A percentile compares a stretch with the other conserved stretches of the same genome.
phyloP scores from a whole-genome alignment of 768 basidiomycete genomes.

The Hemileccinum impolitum region DNA sequence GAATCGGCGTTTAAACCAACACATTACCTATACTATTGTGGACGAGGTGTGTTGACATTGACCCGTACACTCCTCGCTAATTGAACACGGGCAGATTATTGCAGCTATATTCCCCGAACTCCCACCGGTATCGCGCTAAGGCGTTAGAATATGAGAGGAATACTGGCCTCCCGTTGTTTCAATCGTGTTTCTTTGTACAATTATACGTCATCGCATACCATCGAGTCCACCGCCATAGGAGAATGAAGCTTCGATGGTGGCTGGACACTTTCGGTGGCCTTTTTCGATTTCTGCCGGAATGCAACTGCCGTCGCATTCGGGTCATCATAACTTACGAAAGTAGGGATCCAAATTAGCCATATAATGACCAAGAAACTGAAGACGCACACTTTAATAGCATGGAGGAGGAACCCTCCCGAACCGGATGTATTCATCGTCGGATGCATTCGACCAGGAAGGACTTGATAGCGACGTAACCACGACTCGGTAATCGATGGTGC shows the following conservation, averaged over 20 bases:
- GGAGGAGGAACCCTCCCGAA: conserved; percentile 83
- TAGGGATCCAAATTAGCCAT: not conserved
- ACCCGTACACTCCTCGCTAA: conserved; percentile 4
- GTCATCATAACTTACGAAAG: conserved; percentile 54
- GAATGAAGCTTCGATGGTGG: conserved; percentile 5
- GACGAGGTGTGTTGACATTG: conserved; percentile 67
- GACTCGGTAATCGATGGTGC: conserved; percentile 79
- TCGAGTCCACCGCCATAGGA: conserved; percentile 16
- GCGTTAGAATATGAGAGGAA: not conserved
- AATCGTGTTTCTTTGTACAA: not conserved
- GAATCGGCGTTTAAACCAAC: conserved; percentile 91
- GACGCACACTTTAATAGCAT: conserved; percentile 73
- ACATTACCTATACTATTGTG: conserved; percentile 81
- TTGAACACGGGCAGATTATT: conserved; percentile 42
- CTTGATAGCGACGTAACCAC: conserved; percentile 89
- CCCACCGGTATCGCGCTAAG: conserved; percentile 11
- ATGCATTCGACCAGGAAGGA: conserved; percentile 95
- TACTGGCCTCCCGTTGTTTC: not conserved
- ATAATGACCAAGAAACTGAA: not conserved
- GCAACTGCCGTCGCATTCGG: conserved; percentile 54
- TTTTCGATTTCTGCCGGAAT: conserved; percentile 39
- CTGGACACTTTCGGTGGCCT: conserved; percentile 8
- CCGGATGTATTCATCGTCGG: conserved; percentile 91
- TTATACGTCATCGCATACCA: conserved; percentile 5
- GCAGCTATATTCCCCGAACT: conserved; percentile 59